Percentiles rank a stretch among this genome's conserved stretches.
phyloP scores from a whole-genome alignment of 2,329 filamentous ascomycete species.

The Fusarium sp. region DNA sequence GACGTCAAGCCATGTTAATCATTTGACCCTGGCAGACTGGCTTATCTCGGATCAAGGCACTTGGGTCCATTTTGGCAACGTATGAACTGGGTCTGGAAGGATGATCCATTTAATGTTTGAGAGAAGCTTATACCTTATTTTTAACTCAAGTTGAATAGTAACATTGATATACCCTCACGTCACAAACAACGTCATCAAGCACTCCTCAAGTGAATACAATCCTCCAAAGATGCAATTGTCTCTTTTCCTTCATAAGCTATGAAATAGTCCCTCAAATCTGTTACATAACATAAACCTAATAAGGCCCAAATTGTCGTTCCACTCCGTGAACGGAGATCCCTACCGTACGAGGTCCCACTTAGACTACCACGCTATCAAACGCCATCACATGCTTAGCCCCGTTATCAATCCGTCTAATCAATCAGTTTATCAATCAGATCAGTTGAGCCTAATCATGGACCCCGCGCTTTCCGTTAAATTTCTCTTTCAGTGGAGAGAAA shows the following conservation, averaged over 20 bases:
- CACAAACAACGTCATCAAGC: too few species aligned
- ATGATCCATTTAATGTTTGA: not conserved
- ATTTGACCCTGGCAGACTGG: too few species aligned
- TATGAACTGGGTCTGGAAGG: not conserved
- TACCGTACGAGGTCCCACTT: not conserved
- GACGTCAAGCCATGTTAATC: too few species aligned
- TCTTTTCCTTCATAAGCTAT: too few species aligned
- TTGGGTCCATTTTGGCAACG: too few species aligned
- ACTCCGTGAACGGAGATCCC: not conserved
- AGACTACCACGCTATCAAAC: not conserved
- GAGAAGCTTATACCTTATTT: not conserved
- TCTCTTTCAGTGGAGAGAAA: too few species aligned
- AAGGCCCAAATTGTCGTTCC: not conserved
- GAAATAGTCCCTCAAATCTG: not conserved
- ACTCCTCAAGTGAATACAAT: too few species aligned
- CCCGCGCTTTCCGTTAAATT: not conserved
- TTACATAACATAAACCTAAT: not conserved
- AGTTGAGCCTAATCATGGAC: not conserved
- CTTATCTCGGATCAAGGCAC: too few species aligned
- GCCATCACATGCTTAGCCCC: conserved; percentile 1
- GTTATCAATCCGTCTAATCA: conserved; percentile 9
- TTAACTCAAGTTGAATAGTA: not conserved
- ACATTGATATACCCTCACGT: not conserved
- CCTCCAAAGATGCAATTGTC: too few species aligned
- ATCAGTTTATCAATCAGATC: conserved; percentile 16